Conservation (phyloP, 208 protist genomes). For the Wallacemonas sp. region DNA sequence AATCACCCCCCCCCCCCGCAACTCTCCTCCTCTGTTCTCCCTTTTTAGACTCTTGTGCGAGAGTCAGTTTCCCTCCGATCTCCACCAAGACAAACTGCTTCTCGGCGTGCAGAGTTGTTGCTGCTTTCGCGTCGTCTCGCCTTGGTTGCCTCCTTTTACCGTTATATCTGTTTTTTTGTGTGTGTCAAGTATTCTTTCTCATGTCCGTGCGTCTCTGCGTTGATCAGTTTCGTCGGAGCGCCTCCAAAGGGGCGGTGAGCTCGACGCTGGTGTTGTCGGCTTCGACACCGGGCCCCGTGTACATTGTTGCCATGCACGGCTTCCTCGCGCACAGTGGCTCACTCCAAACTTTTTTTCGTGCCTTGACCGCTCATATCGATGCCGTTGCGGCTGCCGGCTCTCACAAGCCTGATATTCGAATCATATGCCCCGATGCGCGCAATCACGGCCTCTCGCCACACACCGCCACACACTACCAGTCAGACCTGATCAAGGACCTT, state of each 20-base stretch:
- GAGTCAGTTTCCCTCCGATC: too few relatives aligned
- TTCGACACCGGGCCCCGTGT: conserved; percentile 15
- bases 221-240: not conserved
- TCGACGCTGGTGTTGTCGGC: not conserved
- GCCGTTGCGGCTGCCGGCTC: not conserved
- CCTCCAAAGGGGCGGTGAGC: not conserved
- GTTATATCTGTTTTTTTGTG: too few relatives aligned
- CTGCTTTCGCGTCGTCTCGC: too few relatives aligned
- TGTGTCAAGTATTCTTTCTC: too few relatives aligned
- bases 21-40: not conserved
- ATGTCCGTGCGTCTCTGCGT: conserved; percentile 11
- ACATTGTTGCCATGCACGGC: conserved; percentile 59
- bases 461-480: conserved; percentile 39
- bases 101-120: too few relatives aligned
- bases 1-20: too few relatives aligned
- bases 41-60: not conserved
- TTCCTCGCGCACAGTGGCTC: conserved; percentile 56
- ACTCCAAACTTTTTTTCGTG: conserved; percentile 43
- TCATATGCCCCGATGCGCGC: conserved; percentile 41
- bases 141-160: too few relatives aligned
- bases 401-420: conserved; percentile 8
- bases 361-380: conserved; percentile 15
- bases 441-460: conserved; percentile 65
- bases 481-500: conserved; percentile 41
- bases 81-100: too few relatives aligned